A percentile compares a stretch with the other conserved stretches of the same genome.
Evolutionary conservation across 2,329 filamentous ascomycete genomes (phyloP).

Genomic region (Trichophyton benhamiae): DNA sequence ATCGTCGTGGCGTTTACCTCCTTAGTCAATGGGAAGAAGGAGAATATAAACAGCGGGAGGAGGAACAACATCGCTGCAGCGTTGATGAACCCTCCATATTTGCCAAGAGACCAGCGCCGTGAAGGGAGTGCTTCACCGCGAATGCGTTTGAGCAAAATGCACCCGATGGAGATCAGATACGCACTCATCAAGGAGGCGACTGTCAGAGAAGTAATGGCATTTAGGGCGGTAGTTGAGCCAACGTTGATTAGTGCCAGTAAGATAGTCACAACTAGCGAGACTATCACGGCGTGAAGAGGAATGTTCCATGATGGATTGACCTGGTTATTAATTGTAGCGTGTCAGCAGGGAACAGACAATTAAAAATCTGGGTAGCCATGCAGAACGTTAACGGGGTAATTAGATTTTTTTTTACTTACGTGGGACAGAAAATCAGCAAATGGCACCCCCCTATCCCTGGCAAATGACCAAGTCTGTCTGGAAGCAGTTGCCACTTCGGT

Average conservation of each 20-base stretch:
- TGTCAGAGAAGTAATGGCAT: conserved; percentile 34
- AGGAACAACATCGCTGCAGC: conserved; percentile 30
- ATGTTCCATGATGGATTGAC: conserved; percentile 30
- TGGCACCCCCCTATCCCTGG: conserved; percentile 31
- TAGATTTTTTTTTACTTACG: conserved; percentile 18
- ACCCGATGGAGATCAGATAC: conserved; percentile 37
- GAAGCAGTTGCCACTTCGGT: conserved; percentile 47
- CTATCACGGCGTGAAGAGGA: conserved; percentile 37
- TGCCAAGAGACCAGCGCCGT: conserved; percentile 35
- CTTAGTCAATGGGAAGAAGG: conserved; percentile 33
- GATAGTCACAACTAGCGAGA: conserved; percentile 33
- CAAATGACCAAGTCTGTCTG: conserved; percentile 46
- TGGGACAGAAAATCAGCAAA: conserved; percentile 29
- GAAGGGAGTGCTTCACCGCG: conserved; percentile 31
- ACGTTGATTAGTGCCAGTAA: conserved; percentile 43
- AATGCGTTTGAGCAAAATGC: conserved; percentile 34
- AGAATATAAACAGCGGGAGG: conserved; percentile 30
- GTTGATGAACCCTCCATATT: conserved; percentile 35
- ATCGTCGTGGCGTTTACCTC: conserved; percentile 27
- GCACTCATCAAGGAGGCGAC: conserved; percentile 32
- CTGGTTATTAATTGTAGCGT: conserved; percentile 14
- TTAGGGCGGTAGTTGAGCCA: conserved; percentile 35
- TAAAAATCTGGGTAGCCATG: background rate
- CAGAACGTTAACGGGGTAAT: background rate
- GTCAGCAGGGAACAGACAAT: background rate